phyloP scores from a whole-genome alignment of 257 asterid genomes.

The Handroanthus guayacan region DNA sequence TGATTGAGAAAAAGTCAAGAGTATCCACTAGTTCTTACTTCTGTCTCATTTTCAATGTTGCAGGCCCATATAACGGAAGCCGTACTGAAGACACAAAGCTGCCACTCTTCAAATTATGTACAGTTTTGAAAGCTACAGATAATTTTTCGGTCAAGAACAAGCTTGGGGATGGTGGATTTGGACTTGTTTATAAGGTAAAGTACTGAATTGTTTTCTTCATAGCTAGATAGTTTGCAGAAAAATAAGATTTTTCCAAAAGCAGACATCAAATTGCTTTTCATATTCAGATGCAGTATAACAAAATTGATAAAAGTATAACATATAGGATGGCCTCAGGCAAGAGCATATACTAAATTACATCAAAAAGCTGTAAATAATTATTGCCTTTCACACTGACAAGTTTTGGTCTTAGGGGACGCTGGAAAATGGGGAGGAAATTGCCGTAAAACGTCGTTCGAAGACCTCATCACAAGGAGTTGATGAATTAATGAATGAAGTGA shows the following conservation, averaged over 20 bases:
- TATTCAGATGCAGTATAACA: no score
- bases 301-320: no score
- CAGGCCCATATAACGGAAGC: no score
- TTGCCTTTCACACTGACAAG: background rate
- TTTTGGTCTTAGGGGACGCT: background rate
- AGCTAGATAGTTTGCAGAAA: background rate
- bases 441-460: background rate
- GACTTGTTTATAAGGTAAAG: conserved; percentile 48
- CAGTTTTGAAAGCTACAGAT: conserved; percentile 39
- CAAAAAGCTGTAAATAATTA: no score
- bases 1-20: background rate
- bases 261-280: background rate
- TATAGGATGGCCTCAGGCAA: no score
- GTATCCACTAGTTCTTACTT: background rate
- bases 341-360: no score
- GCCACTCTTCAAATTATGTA: no score
- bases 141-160: conserved; percentile 24
- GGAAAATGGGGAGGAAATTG: background rate
- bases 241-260: background rate
- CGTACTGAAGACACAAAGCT: conserved; percentile 27
- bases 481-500: background rate
- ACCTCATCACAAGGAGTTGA: background rate
- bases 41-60: background rate
- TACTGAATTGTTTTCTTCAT: background rate
- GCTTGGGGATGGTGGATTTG: conserved; percentile 4